Conservation (phyloP, 495 filamentous ascomycete genomes). For the Penicillium alfredii region DNA sequence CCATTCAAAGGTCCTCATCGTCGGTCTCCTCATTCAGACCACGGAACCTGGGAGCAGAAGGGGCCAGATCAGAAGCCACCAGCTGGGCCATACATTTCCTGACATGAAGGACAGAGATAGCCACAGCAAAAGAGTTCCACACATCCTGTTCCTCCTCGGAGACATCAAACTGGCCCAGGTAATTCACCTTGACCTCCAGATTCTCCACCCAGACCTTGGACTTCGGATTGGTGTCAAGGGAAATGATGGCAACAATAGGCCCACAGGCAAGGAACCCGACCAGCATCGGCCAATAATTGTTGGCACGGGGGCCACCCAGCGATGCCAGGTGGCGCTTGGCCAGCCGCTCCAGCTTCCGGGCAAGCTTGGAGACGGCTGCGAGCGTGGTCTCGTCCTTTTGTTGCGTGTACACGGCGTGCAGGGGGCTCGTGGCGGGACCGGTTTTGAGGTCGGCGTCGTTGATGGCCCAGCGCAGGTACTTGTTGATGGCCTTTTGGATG, state of each 20-base stretch:
- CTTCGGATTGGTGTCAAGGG: conserved; percentile 28
- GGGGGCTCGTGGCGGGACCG: conserved; percentile 14
- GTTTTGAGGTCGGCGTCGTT: conserved; percentile 28
- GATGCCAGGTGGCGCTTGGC: conserved; percentile 19
- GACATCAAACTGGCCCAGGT: conserved; percentile 37
- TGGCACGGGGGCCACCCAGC: neutral
- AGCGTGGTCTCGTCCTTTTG: conserved; percentile 24
- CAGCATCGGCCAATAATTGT: conserved; percentile 19
- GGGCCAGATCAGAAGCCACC: conserved; percentile 5
- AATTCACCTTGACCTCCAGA: conserved; percentile 15
- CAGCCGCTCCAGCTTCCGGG: conserved; percentile 26
- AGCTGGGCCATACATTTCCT: conserved; percentile 33
- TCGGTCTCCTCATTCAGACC: neutral
- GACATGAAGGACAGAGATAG: conserved; percentile 35
- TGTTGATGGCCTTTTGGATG: conserved; percentile 29
- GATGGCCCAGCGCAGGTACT: conserved; percentile 42
- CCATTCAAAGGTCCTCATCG: neutral
- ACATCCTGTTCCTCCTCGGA: conserved; percentile 37
- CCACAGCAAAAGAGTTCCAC: conserved; percentile 43
- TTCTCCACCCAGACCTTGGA: conserved; percentile 6
- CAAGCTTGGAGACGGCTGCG: conserved; percentile 24
- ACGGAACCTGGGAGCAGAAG: neutral
- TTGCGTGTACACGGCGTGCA: conserved; percentile 31
- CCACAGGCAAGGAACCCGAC: conserved; percentile 38
- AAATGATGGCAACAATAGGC: conserved; percentile 38